Evolutionary conservation across 331 rosid genomes (phyloP).

Genomic region (Pyrus hybrid): DNA sequence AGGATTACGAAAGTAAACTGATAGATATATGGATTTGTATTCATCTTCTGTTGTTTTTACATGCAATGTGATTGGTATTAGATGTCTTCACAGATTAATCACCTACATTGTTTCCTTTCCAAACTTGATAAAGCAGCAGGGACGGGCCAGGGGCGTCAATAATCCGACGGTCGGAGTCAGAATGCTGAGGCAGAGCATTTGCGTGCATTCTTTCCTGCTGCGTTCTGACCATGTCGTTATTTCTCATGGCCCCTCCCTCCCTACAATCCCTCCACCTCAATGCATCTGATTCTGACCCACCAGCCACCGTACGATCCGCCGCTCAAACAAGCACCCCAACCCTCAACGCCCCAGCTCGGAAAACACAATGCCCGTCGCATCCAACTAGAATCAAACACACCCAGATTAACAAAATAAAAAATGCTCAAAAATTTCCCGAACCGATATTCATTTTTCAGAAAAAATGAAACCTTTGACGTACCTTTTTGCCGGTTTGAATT

Average conservation of each 20-base stretch:
- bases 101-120: slow-evolving; percentile 41
- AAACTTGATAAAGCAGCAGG: slow-evolving; percentile 22
- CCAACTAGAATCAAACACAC: neutral
- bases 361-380: neutral
- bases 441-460: neutral
- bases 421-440: too few species aligned
- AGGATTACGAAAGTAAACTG: neutral
- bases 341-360: neutral
- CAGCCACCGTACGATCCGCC: neutral
- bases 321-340: neutral
- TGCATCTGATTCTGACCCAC: slow-evolving; percentile 1
- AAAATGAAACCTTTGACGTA: neutral
- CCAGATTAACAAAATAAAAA: neutral
- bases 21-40: neutral
- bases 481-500: neutral
- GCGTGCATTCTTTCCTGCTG: slow-evolving; percentile 7
- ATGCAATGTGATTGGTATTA: neutral
- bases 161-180: slow-evolving; percentile 23
- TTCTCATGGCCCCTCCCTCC: slow-evolving; percentile 4
- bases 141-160: slow-evolving; percentile 13
- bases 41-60: neutral
- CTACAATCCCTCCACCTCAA: neutral
- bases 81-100: neutral
- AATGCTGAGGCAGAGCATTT: slow-evolving; percentile 13
- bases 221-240: neutral